Percentiles rank a stretch among this genome's conserved stretches.
Evolutionary conservation across 2,329 filamentous ascomycete species (phyloP).

Genomic region (Tolypocladium nubicola): DNA sequence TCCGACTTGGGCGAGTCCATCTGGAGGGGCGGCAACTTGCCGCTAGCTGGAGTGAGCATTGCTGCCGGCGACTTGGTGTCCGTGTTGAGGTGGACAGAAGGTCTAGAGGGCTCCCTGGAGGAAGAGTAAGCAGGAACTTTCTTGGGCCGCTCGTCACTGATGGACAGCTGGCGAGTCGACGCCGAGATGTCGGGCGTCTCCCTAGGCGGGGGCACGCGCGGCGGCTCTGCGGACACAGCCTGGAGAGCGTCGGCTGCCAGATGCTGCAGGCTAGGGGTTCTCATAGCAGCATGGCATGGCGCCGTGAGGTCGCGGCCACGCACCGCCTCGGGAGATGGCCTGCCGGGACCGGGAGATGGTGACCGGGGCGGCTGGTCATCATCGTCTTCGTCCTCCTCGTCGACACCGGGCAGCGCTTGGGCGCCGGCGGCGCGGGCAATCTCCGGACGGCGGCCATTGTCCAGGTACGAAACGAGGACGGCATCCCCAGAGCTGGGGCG

Average conservation of each 20-base stretch:
- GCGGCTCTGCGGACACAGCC: constrained; percentile 10
- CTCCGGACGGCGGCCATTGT: constrained; percentile 52
- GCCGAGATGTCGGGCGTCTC: constrained; percentile 17
- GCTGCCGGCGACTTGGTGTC: constrained; percentile 12
- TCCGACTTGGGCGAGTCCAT: constrained; percentile 24
- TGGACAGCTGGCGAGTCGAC: constrained; percentile 19
- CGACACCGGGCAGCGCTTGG: constrained; percentile 37
- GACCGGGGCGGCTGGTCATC: constrained; percentile 4
- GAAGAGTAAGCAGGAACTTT: constrained; percentile 2
- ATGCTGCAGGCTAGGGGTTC: constrained; percentile 14
- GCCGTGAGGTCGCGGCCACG: background rate
- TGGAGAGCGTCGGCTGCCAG: constrained; percentile 22
- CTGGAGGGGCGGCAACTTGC: constrained; percentile 26
- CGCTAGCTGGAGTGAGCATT: constrained; percentile 13
- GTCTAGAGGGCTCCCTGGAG: constrained; percentile 1
- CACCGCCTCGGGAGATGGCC: background rate
- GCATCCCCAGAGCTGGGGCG: constrained; percentile 50
- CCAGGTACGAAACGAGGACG: constrained; percentile 56
- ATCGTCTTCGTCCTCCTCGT: constrained; percentile 31
- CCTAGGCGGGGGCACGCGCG: constrained; percentile 6
- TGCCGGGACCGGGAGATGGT: background rate
- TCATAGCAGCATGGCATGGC: constrained; percentile 1
- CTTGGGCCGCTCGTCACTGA: constrained; percentile 19
- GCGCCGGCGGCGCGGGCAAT: constrained; percentile 48
- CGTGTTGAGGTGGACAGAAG: constrained; percentile 6